Base-by-base conservation (phyloP, 1,139 yeast genomes). In the Sugiyamaella sp. region DNA sequence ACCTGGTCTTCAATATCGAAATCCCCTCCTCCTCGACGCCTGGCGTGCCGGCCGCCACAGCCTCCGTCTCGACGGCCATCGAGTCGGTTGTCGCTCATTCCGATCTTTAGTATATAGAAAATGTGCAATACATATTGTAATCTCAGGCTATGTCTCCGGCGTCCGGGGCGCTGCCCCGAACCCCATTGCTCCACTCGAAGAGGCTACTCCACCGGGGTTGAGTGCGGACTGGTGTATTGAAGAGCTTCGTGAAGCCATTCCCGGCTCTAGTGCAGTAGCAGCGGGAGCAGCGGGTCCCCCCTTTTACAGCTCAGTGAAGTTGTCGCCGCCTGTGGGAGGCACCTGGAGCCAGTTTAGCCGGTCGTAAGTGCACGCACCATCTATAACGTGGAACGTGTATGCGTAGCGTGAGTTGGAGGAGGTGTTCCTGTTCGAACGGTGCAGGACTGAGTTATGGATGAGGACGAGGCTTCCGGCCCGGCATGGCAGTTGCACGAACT, bases 321-420 rank as follows among this genome's bases (percentile, higher is more conserved):
- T 71, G 0, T 76, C 70, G 0, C 89, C 87, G 0, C 91, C 90
- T 16, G 79, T 60, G 1, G 85, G 82, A 0, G 95, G 95, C 1
- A 86, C 83, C 64, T 86, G 95, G 37, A 86, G 73, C 95, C 95
- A 86, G 66, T 86, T 86, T 64, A 75, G 70, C 27, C 73, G 72
- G 64, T 86, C 95, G 63, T 85, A 86, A 29, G 77, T 68, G 27
- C 74, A 68, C 1, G 63, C 69, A 1, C 91, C 95, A 52, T 87
- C 95, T 56, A 87, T 85, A 45, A 85, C 78, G 66, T 87, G 95
- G 70, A 87, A 87, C 0, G 95, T 86, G 68, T 86, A 87, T 1
- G 91, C 95, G 63, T 76, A 86, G 57, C 95, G 73, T 5, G 89
- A 83, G 55, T 75, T 75, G 1, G 64, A 60, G 8, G 87, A 80